Percentiles rank a stretch among this genome's conserved stretches.
These are phyloP conservation scores for Coleophoma crateriformis DNA, from an alignment of 2,329 filamentous ascomycete genomes.

Conservation along the genomic window DNA sequence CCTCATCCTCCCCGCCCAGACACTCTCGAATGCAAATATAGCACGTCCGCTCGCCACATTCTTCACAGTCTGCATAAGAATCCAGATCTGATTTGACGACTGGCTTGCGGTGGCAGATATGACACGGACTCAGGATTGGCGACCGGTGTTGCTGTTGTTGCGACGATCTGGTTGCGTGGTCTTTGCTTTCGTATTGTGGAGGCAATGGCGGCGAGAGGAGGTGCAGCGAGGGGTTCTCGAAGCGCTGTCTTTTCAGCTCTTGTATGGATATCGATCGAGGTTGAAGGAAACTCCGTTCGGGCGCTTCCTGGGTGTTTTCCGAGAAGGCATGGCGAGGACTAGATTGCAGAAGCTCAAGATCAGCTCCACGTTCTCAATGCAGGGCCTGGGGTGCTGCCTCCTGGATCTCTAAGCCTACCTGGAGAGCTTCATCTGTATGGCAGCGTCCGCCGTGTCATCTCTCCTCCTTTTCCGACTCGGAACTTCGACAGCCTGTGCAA, in stretches of 20 bases:
- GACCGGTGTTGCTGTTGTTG: not conserved
- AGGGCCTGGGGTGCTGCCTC: not conserved
- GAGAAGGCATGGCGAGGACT: not conserved
- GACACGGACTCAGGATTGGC: conserved; percentile 46
- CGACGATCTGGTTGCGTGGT: not conserved
- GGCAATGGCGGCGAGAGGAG: not conserved
- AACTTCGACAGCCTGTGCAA: conserved; percentile 13
- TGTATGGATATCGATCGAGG: not conserved
- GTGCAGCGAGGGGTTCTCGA: not conserved
- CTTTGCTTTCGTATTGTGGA: not conserved
- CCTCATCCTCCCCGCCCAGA: conserved; percentile 37
- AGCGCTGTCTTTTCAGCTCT: not conserved
- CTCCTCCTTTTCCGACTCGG: conserved; percentile 14
- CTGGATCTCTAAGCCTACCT: conserved; percentile 6
- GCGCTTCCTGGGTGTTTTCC: not conserved
- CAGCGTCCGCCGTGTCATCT: conserved; percentile 10
- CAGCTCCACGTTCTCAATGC: not conserved
- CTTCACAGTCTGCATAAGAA: conserved; percentile 57
- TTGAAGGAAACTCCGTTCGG: not conserved
- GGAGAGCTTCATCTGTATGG: conserved; percentile 6
- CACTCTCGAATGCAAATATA: conserved; percentile 66
- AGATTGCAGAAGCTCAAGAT: not conserved
- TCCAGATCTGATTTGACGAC: conserved; percentile 61
- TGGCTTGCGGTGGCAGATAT: conserved; percentile 62
- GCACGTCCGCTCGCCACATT: conserved; percentile 57